phyloP scores from a whole-genome alignment of 768 basidiomycete genomes.

The Boletus barrowsii region DNA sequence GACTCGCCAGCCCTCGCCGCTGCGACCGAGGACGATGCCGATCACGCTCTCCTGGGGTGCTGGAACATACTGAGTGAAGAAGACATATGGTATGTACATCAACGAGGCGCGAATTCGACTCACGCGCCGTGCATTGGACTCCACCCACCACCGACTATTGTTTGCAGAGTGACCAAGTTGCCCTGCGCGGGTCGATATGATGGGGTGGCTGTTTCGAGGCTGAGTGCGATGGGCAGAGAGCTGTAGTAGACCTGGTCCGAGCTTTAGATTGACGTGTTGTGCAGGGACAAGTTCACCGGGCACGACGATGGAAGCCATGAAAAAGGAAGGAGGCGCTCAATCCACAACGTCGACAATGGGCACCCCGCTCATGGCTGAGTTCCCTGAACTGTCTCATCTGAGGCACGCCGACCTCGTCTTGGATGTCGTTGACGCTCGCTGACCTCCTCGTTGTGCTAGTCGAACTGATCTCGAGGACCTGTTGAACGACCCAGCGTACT shows the following conservation, averaged over 20 bases:
- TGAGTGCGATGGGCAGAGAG: conserved; percentile 16
- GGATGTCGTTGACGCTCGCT: not conserved
- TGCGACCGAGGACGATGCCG: conserved; percentile 73
- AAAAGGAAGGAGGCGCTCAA: conserved; percentile 5
- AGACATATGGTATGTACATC: not conserved
- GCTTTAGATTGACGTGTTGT: conserved; percentile 75
- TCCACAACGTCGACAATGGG: conserved; percentile 21
- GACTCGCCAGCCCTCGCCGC: conserved; percentile 89
- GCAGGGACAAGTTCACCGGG: conserved; percentile 80
- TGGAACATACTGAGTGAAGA: conserved; percentile 72
- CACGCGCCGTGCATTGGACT: conserved; percentile 81
- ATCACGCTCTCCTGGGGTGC: conserved; percentile 88
- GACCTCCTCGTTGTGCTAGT: conserved; percentile 38
- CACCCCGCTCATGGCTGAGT: conserved; percentile 54
- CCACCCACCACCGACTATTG: conserved; percentile 84
- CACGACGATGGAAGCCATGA: conserved; percentile 59
- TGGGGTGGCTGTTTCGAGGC: conserved; percentile 18
- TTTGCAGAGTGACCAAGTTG: conserved; percentile 66
- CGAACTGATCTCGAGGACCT: conserved; percentile 91
- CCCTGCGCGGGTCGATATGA: conserved; percentile 68
- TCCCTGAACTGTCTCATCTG: conserved; percentile 69
- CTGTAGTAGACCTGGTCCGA: conserved; percentile 80
- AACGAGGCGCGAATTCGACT: conserved; percentile 27
- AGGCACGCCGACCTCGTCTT: conserved; percentile 47
- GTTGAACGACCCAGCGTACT: conserved; percentile 75